Conservation (phyloP, 371 early-diverging fungal genomes). For the Nematocida sp. region DNA sequence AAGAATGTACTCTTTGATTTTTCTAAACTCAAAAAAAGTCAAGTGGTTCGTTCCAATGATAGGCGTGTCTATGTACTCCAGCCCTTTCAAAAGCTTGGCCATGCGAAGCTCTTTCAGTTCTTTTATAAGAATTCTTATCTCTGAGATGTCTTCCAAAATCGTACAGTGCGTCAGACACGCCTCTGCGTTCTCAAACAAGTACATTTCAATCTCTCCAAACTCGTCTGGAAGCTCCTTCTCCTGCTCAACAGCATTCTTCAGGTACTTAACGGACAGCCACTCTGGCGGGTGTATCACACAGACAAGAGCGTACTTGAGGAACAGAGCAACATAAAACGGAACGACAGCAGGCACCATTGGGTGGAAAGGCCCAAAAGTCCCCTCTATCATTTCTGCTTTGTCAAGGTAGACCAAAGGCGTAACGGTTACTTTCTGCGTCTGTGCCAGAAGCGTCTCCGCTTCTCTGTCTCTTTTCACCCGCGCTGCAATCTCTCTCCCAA, state of each 20-base stretch:
- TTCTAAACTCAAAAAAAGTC: constrained; percentile 46
- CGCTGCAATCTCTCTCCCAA: not conserved
- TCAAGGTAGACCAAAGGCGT: constrained; percentile 16
- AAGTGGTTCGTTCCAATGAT: constrained; percentile 41
- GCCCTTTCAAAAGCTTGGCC: constrained; percentile 40
- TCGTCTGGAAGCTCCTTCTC: constrained; percentile 27
- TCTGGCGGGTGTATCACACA: constrained; percentile 41
- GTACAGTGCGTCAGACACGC: constrained; percentile 19
- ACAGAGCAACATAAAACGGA: constrained; percentile 33
- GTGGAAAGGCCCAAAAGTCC: constrained; percentile 34
- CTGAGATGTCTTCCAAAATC: constrained; percentile 14
- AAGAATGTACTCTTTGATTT: constrained; percentile 40
- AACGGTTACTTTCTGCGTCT: constrained; percentile 20
- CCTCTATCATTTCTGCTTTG: constrained; percentile 17
- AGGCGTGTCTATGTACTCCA: constrained; percentile 39
- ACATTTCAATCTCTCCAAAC: constrained; percentile 31
- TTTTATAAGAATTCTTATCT: constrained; percentile 28
- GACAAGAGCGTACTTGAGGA: constrained; percentile 15
- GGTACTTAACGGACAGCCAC: constrained; percentile 4
- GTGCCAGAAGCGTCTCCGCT: constrained; percentile 29
- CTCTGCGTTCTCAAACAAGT: constrained; percentile 43
- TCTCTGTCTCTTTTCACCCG: constrained; percentile 28
- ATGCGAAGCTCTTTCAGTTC: constrained; percentile 26
- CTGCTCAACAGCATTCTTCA: constrained; percentile 14
- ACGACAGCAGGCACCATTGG: constrained; percentile 37